Conservation (phyloP, 139 green algal species). For the Gonium pectorale region DNA sequence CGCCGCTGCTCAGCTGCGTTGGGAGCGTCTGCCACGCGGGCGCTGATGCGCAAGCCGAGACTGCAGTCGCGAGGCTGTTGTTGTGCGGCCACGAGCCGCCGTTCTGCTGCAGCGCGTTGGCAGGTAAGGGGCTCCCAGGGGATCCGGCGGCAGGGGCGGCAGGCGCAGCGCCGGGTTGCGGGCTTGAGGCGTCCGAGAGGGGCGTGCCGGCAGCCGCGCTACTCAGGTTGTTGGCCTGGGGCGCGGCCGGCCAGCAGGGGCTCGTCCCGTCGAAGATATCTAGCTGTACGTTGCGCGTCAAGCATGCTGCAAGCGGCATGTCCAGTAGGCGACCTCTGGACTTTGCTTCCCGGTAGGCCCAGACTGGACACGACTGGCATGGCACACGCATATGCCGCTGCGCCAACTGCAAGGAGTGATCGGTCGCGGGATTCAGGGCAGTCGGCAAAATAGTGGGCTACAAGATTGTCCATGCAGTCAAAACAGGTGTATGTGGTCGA, state of each 20-base stretch:
- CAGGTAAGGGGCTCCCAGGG: neutral
- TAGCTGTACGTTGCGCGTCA: slow-evolving; percentile 20
- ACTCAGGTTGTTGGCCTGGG: slow-evolving; percentile 1
- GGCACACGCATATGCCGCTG: slow-evolving; percentile 40
- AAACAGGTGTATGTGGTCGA: no score
- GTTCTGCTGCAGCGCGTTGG: neutral
- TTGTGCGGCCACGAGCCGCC: slow-evolving; percentile 14
- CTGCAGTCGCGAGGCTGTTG: neutral
- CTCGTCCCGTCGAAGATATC: slow-evolving; percentile 35
- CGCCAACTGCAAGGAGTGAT: slow-evolving; percentile 18
- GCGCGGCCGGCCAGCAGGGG: neutral
- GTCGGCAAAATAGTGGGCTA: no score
- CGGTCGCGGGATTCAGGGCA: neutral
- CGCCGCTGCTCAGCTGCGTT: neutral
- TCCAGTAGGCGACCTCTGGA: slow-evolving; percentile 18
- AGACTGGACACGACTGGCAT: slow-evolving; percentile 29
- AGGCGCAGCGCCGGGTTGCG: neutral
- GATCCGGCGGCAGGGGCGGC: neutral
- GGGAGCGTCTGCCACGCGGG: neutral
- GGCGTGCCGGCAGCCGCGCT: slow-evolving; percentile 9
- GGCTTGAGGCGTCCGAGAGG: slow-evolving; percentile 18
- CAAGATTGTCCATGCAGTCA: no score
- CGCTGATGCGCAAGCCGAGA: no score
- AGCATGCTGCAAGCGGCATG: slow-evolving; percentile 20
- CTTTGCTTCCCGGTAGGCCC: slow-evolving; percentile 43